phyloP scores from a whole-genome alignment of 352 stramenopile species.

The Pythium rishiriense region DNA sequence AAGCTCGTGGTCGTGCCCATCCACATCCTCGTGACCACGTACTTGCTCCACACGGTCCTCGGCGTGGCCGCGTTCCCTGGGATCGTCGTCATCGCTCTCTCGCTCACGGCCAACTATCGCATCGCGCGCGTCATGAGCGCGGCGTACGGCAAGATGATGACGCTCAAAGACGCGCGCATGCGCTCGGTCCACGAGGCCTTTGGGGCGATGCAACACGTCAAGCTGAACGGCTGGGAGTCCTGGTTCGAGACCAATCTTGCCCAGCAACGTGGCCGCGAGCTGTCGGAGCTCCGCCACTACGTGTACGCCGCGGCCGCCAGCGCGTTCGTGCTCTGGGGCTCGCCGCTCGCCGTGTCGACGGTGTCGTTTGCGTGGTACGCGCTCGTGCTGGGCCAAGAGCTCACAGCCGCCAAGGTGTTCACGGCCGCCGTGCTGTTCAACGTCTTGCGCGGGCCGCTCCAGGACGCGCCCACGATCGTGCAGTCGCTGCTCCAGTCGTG shows the following conservation, averaged over 20 bases:
- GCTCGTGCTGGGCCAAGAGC: slow-evolving; percentile 15
- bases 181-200: slow-evolving; percentile 8
- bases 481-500: slow-evolving; percentile 19
- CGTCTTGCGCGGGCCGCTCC: slow-evolving; percentile 17
- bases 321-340: slow-evolving; percentile 37
- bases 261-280: slow-evolving; percentile 52
- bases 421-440: slow-evolving; percentile 27
- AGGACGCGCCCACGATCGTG: slow-evolving; percentile 11
- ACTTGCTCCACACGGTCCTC: slow-evolving; percentile 13
- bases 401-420: slow-evolving; percentile 30
- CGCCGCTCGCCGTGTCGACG: slow-evolving; percentile 23
- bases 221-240: slow-evolving; percentile 19
- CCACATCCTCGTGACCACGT: neutral
- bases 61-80: slow-evolving; percentile 9
- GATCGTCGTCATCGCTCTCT: slow-evolving; percentile 2
- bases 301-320: slow-evolving; percentile 51
- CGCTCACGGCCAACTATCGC: neutral
- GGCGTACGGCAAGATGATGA: neutral
- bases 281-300: slow-evolving; percentile 53
- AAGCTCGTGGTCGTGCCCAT: slow-evolving; percentile 4
- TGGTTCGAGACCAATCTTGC: slow-evolving; percentile 10
- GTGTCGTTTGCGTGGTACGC: slow-evolving; percentile 29
- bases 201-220: slow-evolving; percentile 13
- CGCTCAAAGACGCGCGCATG: neutral
- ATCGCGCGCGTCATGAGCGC: neutral